Percentiles rank a stretch among this genome's conserved stretches.
phyloP scores from a whole-genome alignment of 352 stramenopile species.

The Globisporangium sylvaticum region DNA sequence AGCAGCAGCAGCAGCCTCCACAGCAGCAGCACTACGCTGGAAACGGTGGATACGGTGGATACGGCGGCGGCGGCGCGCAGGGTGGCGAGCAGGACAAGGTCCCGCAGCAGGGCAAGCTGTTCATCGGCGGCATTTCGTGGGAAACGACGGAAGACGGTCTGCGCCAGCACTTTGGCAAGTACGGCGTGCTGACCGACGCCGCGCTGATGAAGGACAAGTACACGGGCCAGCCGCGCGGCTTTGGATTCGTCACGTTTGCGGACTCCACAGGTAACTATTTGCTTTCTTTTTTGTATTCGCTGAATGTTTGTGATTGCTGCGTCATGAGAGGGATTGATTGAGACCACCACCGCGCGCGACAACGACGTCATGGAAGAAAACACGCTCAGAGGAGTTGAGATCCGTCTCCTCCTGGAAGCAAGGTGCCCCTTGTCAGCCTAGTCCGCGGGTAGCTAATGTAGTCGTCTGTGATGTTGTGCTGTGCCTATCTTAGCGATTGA shows the following conservation, averaged over 20 bases:
- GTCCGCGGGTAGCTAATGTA: slow-evolving; percentile 25
- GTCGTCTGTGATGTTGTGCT: slow-evolving; percentile 15
- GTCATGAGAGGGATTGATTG: neutral
- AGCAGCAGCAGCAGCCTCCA: slow-evolving; percentile 10
- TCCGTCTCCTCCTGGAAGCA: slow-evolving; percentile 7
- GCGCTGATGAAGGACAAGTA: slow-evolving; percentile 93
- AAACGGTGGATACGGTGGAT: slow-evolving; percentile 12
- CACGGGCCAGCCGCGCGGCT: slow-evolving; percentile 88
- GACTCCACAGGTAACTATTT: slow-evolving; percentile 63
- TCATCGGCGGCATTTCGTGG: slow-evolving; percentile 90
- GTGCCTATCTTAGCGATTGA: slow-evolving; percentile 56
- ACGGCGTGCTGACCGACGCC: slow-evolving; percentile 81
- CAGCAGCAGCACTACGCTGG: slow-evolving; percentile 8
- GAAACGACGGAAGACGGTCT: slow-evolving; percentile 92
- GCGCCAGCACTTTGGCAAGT: slow-evolving; percentile 87
- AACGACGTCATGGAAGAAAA: slow-evolving; percentile 1
- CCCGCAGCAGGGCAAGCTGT: slow-evolving; percentile 78
- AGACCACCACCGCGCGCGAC: neutral
- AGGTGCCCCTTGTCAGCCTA: slow-evolving; percentile 3
- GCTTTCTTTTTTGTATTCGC: slow-evolving; percentile 1
- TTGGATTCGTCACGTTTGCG: slow-evolving; percentile 93
- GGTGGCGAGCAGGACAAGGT: slow-evolving; percentile 10
- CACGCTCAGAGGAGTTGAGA: slow-evolving; percentile 10
- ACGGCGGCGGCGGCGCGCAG: neutral
- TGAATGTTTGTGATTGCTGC: neutral